Conservation (phyloP, 2,329 filamentous ascomycete species). For the Dichotomopilus funicola region DNA sequence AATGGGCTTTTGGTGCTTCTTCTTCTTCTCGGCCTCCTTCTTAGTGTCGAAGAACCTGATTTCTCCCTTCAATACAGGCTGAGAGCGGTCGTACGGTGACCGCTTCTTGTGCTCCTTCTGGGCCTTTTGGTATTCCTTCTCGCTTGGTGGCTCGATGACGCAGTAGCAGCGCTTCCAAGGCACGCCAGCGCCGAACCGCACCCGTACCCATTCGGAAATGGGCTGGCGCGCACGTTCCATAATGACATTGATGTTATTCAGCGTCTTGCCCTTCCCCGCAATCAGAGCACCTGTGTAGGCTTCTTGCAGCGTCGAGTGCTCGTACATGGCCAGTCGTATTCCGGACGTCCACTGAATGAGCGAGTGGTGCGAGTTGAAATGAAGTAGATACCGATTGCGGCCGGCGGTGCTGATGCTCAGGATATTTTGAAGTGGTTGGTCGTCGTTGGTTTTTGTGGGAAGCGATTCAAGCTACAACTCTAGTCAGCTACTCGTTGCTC, state of each 20-base stretch:
- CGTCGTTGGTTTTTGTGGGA: conserved; percentile 68
- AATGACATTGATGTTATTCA: conserved; percentile 87
- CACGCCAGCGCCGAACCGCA: conserved; percentile 90
- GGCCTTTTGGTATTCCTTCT: conserved; percentile 80
- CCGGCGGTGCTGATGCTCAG: conserved; percentile 93
- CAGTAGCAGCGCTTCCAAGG: conserved; percentile 97
- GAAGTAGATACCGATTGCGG: conserved; percentile 88
- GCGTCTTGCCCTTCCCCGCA: conserved; percentile 79
- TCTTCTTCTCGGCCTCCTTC: conserved; percentile 71
- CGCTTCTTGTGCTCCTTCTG: conserved; percentile 79
- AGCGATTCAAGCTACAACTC: conserved; percentile 70
- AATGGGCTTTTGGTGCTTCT: conserved; percentile 75
- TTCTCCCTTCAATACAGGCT: conserved; percentile 69
- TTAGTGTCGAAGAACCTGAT: conserved; percentile 91
- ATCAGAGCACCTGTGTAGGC: conserved; percentile 95
- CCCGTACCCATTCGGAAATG: conserved; percentile 88
- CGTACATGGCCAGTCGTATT: conserved; percentile 89
- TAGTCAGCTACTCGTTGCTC: too few relatives aligned
- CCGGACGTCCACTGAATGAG: conserved; percentile 93
- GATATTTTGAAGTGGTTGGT: conserved; percentile 85
- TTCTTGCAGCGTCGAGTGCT: conserved; percentile 88
- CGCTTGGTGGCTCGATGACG: conserved; percentile 83
- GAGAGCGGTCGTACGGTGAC: conserved; percentile 72
- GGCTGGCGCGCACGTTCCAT: conserved; percentile 73
- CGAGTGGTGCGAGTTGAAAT: conserved; percentile 92